Base-by-base conservation (phyloP, 768 basidiomycete species). In the Psilocybe tampanensis region DNA sequence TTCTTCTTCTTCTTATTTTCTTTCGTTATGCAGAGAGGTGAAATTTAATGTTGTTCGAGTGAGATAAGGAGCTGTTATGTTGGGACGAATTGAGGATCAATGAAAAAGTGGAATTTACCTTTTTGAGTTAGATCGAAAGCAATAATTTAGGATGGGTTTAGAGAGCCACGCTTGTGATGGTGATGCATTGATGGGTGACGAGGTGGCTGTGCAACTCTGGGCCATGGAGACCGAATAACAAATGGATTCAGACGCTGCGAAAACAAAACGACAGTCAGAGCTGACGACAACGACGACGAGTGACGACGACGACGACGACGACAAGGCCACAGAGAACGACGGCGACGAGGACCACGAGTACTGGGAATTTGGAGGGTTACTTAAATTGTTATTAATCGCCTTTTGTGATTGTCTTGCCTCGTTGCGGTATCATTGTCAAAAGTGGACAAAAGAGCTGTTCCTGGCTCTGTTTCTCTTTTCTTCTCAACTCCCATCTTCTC, bases 361-460 rank as follows among this genome's bases (percentile, higher is more conserved):
- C n/a, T n/a, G n/a, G n/a, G n/a, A n/a, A n/a, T n/a, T n/a, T n/a
- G n/a, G n/a, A n/a, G n/a, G n/a, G n/a, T n/a, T n/a, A n/a, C n/a
- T n/a, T n/a, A n/a, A n/a, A n/a, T n/a, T 52, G 47, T 29, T 29
- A 9, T 29, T 29, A 29, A 5, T 29, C 29, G 29, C 29, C 29
- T 5, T 50, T 34, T 24, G 21, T 33, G 54, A 61, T 64, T 61
- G 55, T 59, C 44, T 58, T 52, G 62, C 63, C 63, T 60, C 63
- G 56, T 58, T n/a, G 54, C 45, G 43, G 51, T 51, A 18, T 17
- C 41, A 39, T 60, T 58, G 60, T 61, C 61, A 64, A 55, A 60
- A 58, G 58, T 64, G 52, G 60, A n/a, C n/a, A n/a, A n/a, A n/a
- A n/a, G n/a, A 41, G 43, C 9, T 9, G 58, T 54, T 51, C 58